Conservation (phyloP, 805 yeast genomes). For the Candida verbasci region DNA sequence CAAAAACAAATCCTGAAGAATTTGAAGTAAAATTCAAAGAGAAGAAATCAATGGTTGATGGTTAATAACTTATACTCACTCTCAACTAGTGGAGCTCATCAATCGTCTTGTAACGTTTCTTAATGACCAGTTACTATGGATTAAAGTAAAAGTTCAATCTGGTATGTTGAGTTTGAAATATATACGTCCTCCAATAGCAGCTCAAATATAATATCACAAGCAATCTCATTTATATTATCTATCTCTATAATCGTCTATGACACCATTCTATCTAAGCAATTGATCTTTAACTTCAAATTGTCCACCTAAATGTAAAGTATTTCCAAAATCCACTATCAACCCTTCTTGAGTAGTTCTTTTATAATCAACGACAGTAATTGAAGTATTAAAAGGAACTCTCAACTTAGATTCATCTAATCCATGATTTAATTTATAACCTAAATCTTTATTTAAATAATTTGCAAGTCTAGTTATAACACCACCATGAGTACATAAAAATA, state of each 20-base stretch:
- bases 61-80: no score
- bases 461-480: slow-evolving; percentile 67
- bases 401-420: slow-evolving; percentile 37
- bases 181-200: no score
- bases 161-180: no score
- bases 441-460: slow-evolving; percentile 43
- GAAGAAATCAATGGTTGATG: no score
- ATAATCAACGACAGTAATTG: slow-evolving; percentile 64
- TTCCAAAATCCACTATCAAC: slow-evolving; percentile 53
- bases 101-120: no score
- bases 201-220: no score
- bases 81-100: no score
- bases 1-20: no score
- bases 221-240: no score
- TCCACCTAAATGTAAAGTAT: slow-evolving; percentile 63
- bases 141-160: no score
- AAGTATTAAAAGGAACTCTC: slow-evolving; percentile 69
- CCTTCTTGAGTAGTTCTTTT: slow-evolving; percentile 37
- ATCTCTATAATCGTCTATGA: neutral
- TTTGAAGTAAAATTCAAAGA: no score
- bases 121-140: no score
- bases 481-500: slow-evolving; percentile 72
- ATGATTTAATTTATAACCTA: slow-evolving; percentile 32
- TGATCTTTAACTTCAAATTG: slow-evolving; percentile 49
- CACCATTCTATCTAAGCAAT: slow-evolving; percentile 6